Base-by-base conservation (phyloP, 106 monocot genomes). In the Dendrobium nobile region DNA sequence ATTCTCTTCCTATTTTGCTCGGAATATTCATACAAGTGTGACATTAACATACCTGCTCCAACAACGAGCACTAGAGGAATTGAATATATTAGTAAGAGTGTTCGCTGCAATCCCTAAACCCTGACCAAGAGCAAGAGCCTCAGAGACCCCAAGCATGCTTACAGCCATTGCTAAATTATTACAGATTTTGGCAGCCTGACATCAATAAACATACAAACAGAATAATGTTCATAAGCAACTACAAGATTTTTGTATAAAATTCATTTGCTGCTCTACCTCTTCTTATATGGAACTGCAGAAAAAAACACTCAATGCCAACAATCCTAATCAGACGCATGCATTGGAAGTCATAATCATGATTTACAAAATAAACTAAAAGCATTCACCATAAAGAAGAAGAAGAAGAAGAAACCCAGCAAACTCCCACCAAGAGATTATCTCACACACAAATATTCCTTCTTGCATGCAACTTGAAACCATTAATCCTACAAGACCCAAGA, bases 131-230 rank as follows among this genome's bases (percentile, higher is more conserved):
- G 90, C 89, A 83, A 93, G 84, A 65, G 99, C 95, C 86, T 99
- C 99, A 4, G 99, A 99, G 59, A 95, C 91, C 54, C 95, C 99
- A 75, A 95, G 80, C 99, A 95, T 99, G 85, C 95, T 99, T 41
- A 99, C 84, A 80, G 95, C 95, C 95, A 93, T 87, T 45, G 90
- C 99, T 87, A 99, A 75, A 87, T 99, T 99, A 79, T 99, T 99
- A 81, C 99, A 95, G 44, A 99, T 88, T 79, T 99, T 99, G 77
- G 99, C 99, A 78, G 91, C 93, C 99, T 99, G 78, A n/a, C 19
- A 43, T 76, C 28, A 44, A 43, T 44, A 74, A 74, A 74, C 41
- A 74, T 41, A 7, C 42, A 44, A 74, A 44, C n/a, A 70, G n/a
- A n/a, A 43, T 19, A n/a, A 27, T 70, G 27, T 40, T 37, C 33